These are phyloP conservation scores for Urochloa ruziziensis DNA, from an alignment of 176 grass and related monocot species.

Conservation along the genomic window DNA sequence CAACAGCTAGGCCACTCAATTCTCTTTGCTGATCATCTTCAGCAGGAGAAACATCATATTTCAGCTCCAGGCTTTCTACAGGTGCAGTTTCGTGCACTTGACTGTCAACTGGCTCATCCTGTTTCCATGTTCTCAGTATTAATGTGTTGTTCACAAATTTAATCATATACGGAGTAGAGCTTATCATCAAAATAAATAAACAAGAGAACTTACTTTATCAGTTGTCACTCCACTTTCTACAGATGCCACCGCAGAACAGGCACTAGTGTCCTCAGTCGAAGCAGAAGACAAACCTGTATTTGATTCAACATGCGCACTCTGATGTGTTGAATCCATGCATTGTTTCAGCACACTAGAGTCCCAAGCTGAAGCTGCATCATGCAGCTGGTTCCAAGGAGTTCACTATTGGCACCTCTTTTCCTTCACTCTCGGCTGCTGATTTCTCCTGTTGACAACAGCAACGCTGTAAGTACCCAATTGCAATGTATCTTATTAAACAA, in stretches of 20 bases:
- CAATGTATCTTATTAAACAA: not conserved
- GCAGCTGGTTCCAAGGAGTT: not conserved
- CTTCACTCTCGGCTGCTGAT: not conserved
- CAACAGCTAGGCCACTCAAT: not conserved
- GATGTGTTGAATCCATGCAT: not conserved
- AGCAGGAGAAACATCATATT: not conserved
- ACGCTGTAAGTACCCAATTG: not conserved
- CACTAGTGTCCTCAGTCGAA: not conserved
- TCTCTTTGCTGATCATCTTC: not conserved
- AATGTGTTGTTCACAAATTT: not conserved
- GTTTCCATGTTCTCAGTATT: not conserved
- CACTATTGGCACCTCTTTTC: not conserved
- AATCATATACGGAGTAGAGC: not conserved
- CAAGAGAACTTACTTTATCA: slow-evolving; percentile 1
- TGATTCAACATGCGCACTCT: not conserved
- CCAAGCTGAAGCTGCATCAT: not conserved
- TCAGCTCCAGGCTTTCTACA: not conserved
- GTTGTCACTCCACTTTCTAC: not conserved
- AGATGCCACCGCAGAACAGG: not conserved
- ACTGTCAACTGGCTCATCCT: not conserved
- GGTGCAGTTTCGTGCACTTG: not conserved
- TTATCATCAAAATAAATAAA: not conserved
- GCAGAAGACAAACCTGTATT: not conserved
- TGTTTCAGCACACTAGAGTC: not conserved
- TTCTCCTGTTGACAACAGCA: slow-evolving; percentile 17